These are phyloP conservation scores for Ascochyta clinopodiicola DNA, from an alignment of 2,329 filamentous ascomycete species.

Conservation along the genomic window DNA sequence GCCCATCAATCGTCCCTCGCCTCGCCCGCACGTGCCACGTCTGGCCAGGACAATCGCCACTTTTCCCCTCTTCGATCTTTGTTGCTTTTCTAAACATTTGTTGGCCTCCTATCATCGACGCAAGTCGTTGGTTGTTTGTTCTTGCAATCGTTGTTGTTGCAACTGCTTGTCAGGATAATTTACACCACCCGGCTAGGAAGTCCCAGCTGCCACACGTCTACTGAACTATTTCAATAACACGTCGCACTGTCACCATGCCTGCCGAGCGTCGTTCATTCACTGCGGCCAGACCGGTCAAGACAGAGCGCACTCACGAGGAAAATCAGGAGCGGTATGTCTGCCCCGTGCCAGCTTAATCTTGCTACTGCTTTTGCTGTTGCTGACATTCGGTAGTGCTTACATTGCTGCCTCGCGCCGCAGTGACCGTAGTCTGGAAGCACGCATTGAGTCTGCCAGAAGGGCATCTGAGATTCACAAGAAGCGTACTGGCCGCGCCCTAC, in stretches of 20 bases:
- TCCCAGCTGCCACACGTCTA: neutral
- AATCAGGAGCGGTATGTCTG: constrained; percentile 71
- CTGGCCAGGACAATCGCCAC: constrained; percentile 32
- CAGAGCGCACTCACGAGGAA: constrained; percentile 78
- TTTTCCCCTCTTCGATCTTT: constrained; percentile 26
- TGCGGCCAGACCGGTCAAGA: constrained; percentile 60
- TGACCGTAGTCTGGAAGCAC: constrained; percentile 85
- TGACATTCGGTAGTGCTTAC: constrained; percentile 69
- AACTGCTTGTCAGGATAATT: neutral
- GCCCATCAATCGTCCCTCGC: constrained; percentile 34
- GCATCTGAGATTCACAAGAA: constrained; percentile 92
- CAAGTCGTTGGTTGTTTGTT: neutral
- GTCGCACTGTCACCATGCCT: constrained; percentile 43
- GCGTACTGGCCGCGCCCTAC: constrained; percentile 81
- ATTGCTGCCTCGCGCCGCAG: constrained; percentile 88
- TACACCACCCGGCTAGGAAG: neutral
- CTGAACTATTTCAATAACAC: neutral
- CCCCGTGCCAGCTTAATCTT: neutral
- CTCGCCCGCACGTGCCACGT: constrained; percentile 27
- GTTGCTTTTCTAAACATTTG: neutral
- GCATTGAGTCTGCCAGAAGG: constrained; percentile 83
- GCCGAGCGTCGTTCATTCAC: constrained; percentile 45
- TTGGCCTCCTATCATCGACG: neutral
- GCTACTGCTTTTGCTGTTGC: neutral
- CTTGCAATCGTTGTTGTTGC: neutral